These are phyloP conservation scores for Talaromyces sp. DNA, from an alignment of 2,329 filamentous ascomycete genomes.

Conservation along the genomic window DNA sequence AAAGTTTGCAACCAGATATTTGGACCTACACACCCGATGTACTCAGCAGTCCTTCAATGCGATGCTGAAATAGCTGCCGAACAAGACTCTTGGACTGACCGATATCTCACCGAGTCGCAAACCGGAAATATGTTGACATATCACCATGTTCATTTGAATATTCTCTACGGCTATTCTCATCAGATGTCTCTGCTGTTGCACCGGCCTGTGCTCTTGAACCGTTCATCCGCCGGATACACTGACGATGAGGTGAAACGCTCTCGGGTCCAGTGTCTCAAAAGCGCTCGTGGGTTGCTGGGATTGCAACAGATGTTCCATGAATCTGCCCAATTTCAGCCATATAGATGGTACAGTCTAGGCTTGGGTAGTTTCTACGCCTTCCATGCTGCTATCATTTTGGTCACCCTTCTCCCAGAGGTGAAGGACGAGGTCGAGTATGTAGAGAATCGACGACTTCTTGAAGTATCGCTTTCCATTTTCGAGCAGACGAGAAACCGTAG, in stretches of 20 bases:
- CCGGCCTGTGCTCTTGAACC: slow-evolving; percentile 28
- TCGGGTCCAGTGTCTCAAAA: slow-evolving; percentile 28
- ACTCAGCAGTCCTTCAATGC: slow-evolving; percentile 19
- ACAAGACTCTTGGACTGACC: slow-evolving; percentile 27
- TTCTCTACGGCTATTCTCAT: slow-evolving; percentile 36
- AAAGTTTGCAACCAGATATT: slow-evolving; percentile 34
- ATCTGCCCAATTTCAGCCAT: slow-evolving; percentile 27
- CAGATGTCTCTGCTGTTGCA: slow-evolving; percentile 35
- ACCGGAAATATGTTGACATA: slow-evolving; percentile 24
- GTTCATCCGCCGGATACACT: slow-evolving; percentile 16
- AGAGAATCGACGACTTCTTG: slow-evolving; percentile 25
- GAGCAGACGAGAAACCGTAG: slow-evolving; percentile 30
- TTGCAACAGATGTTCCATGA: slow-evolving; percentile 31
- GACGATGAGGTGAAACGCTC: slow-evolving; percentile 26
- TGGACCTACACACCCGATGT: slow-evolving; percentile 17
- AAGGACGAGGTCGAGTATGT: slow-evolving; percentile 25
- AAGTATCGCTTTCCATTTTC: slow-evolving; percentile 28
- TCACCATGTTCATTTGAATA: slow-evolving; percentile 37
- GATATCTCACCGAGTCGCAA: slow-evolving; percentile 23
- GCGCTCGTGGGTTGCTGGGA: slow-evolving; percentile 28
- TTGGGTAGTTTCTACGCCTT: slow-evolving; percentile 39
- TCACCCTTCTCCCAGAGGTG: slow-evolving; percentile 24
- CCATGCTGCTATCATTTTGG: slow-evolving; percentile 33
- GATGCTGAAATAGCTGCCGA: slow-evolving; percentile 27
- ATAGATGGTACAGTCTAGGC: slow-evolving; percentile 38